Base-by-base conservation (phyloP, 2,329 filamentous ascomycete species). In the Exophiala lecanii-corni region DNA sequence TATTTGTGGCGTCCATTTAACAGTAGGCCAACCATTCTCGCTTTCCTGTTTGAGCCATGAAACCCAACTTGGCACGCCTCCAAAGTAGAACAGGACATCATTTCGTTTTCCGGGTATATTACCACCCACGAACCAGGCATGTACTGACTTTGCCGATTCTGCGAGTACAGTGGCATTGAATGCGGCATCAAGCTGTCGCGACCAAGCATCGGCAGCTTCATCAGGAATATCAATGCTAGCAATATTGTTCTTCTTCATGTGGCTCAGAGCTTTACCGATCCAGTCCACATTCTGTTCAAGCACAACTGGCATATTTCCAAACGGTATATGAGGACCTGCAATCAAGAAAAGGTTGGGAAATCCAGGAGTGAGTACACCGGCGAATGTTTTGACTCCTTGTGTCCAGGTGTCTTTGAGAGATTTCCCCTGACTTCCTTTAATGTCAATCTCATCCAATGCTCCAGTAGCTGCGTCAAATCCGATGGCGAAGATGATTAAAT, bases 111-210 rank as follows among this genome's bases (percentile, higher is more conserved):
- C 73, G 0, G 75, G 74, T 1, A 77, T 63, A 20, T 64, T 76
- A 0, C 68, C 71, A 2, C 78, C 76, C 70, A 79, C 74, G 49
- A 76, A 79, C n/a, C 72, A 78, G 3, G 67, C 73, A 9, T 58
- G 61, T 0, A 68, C 41, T 6, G 44, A 20, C 30, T 38, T 45
- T 4, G 48, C 48, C 4, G 38, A 69, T 0, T 64, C 71, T 0
- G 73, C 72, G 40, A 80, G 67, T 3, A 81, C 60, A 4, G 66
- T 68, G 10, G 28, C 53, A 49, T 75, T 59, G 32, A 66, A 71
- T 1, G 74, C 36, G 1, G 69, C 63, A 13, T 71, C 50, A 10
- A 79, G 63, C 5, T 64, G 58, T 21, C 71, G 54, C 54, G 71
- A 76, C 73, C 74, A 81, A 3, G 59, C 52, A 5, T 66, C 55